Evolutionary conservation across 176 grass and related monocot genomes (phyloP).

Genomic region (Rhynchospora tenuis): DNA sequence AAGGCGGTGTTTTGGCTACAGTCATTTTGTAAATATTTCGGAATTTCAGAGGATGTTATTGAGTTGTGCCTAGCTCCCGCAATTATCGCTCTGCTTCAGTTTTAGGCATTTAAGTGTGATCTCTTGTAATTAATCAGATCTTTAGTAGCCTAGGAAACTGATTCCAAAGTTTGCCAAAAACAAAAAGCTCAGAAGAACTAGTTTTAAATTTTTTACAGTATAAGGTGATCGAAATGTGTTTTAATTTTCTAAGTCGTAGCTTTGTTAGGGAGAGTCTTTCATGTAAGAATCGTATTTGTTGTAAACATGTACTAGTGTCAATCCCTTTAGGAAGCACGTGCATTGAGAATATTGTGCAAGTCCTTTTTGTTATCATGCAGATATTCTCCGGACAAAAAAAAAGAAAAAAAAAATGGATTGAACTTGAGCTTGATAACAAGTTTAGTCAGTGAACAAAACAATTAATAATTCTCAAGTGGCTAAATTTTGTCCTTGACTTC

Average conservation of each 20-base stretch:
- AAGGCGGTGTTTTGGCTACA: constrained; percentile 62
- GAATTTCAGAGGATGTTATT: constrained; percentile 36
- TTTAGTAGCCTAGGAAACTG: not conserved
- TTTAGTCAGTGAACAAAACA: no score
- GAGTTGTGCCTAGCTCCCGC: constrained; percentile 41
- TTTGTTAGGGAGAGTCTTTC: not conserved
- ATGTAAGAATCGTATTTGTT: no score
- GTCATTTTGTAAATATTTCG: constrained; percentile 67
- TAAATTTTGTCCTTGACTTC: no score
- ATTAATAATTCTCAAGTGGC: no score
- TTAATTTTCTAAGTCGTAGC: not conserved
- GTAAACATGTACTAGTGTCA: no score
- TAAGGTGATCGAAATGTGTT: not conserved
- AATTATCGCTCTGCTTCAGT: constrained; percentile 41
- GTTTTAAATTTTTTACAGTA: not conserved
- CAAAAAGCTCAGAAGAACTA: not conserved
- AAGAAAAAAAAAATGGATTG: no score
- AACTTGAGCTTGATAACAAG: no score
- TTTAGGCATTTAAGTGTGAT: constrained; percentile 26
- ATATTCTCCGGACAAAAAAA: no score
- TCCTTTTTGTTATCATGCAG: no score
- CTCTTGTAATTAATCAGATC: not conserved
- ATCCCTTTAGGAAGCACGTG: no score
- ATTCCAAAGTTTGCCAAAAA: not conserved
- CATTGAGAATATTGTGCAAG: no score